Evolutionary conservation across 192 early-diverging fungal genomes (phyloP), one percentile per base, ranked within the genome.

Genomic region (Funneliformis mosseae): DNA sequence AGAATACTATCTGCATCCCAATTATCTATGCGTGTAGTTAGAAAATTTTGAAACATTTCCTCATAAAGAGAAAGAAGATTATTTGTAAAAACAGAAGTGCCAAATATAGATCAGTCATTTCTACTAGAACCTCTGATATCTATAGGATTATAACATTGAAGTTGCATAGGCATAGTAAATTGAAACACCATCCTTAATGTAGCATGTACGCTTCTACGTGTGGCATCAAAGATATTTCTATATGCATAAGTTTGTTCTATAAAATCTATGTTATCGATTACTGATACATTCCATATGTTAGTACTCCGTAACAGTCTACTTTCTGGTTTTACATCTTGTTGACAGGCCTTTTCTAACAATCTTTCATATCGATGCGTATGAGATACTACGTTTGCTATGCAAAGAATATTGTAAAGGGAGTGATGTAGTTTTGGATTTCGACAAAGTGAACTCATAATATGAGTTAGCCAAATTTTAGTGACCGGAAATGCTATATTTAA

Each of bases 261-360:
- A 27, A 76, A 76, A 74, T 76, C 27, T 38, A 76, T 76, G 41
- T 76, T 76, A 12, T 76, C 55, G 3, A 76, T 76, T 41, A 62
- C 74, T 21, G 27, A 38, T 33, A 76, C 16, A 38, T 63, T 76
- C 55, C 25, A 76, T 18, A 62, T 76, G 41, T 76, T 33, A 16
- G 14, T 2, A 42, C 23, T n/a, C 0, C 1, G 0, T n/a, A 62
- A 21, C 2, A 76, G 21, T 38, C 28, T 76, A 21, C 18, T 46
- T 74, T 74, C 46, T 6, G 72, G 72, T 55, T 74, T 74, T 18
- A 28, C 38, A 48, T 50, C 21, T 33, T 55, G 21, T 6, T 41
- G 25, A 38, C 33, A 8, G 0, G 14, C 39, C n/a, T 63, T 76
- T 62, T 76, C 27, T 41, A 76, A 18, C 14, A 41, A 1, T 76